Evolutionary conservation across 2,329 filamentous ascomycete genomes (phyloP), one percentile per base, ranked within the genome.

Genomic region (Cryoendolithus antarcticus): DNA sequence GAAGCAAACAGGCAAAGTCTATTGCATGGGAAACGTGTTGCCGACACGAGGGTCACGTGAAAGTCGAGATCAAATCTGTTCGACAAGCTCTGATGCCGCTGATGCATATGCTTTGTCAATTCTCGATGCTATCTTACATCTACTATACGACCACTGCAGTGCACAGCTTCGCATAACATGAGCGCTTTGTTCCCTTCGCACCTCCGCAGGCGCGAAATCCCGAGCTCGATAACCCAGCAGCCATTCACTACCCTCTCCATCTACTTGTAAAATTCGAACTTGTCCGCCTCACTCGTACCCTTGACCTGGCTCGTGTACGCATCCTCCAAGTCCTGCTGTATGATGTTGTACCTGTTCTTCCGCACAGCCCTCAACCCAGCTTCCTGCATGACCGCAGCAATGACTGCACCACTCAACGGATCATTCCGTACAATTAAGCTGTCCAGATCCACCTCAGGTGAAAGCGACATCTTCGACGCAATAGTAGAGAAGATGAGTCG

Each of bases 271-370:
- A 93, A 95, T 62, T 95, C 88, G 59, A 93, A 93, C 68, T 78
- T 74, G 58, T 78, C 74, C 35, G 74, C 74, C 62, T 83, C 77
- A 45, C 75, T 71, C 35, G 75, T 73, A 30, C 75, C 85, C 77
- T 96, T 96, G 57, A 98, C 91, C 63, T 98, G 91, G 65, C 80
- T 85, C 30, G 86, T 88, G 64, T 98, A 98, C 33, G 91, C 91
- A 62, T 96, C 91, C 64, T 98, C 91, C 48, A 98, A 70, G 65
- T 98, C 91, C 46, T 75, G 78, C 70, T 98, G 91, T 56, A 98
- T 96, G 61, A 98, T 98, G 65, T 98, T 96, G 67, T 98, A 98
- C 55, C 91, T 73, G 66, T 98, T 96, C 78, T 95, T 96, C 55
- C 89, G 75, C 48, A 96, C 89, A 19, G 89, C 89, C 50, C 88